Evolutionary conservation across 805 yeast species (phyloP).

Genomic region (Candida maesae): DNA sequence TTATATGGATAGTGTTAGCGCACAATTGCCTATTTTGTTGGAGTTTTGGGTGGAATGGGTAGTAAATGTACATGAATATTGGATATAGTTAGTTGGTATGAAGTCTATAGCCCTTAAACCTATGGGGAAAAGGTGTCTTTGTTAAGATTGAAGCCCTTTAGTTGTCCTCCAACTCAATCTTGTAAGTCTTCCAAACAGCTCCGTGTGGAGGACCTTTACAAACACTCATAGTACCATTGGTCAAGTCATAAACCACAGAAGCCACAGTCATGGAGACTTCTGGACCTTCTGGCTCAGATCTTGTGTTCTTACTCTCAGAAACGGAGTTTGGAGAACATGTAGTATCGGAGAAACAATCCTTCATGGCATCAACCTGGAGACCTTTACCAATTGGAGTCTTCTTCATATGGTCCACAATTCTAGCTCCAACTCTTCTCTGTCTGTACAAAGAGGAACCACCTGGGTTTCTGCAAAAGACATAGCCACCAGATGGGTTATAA

Average conservation of each 20-base stretch:
- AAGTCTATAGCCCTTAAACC: too few relatives aligned
- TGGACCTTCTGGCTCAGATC: constrained; percentile 14
- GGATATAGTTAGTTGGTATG: too few relatives aligned
- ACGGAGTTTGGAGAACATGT: constrained; percentile 13
- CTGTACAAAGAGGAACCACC: constrained; percentile 19
- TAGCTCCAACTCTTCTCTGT: constrained; percentile 13
- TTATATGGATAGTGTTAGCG: background rate
- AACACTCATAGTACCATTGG: constrained; percentile 15
- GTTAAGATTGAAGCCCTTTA: too few relatives aligned
- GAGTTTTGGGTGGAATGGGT: too few relatives aligned
- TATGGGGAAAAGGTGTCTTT: too few relatives aligned
- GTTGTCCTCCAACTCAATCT: constrained; percentile 7
- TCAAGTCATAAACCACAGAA: constrained; percentile 14
- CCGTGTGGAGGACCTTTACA: constrained; percentile 30
- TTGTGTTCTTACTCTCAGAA: constrained; percentile 14
- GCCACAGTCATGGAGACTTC: constrained; percentile 17
- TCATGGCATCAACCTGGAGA: constrained; percentile 7
- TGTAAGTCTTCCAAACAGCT: constrained; percentile 41
- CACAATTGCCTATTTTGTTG: too few relatives aligned
- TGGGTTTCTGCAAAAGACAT: constrained; percentile 15
- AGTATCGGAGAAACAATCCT: constrained; percentile 9
- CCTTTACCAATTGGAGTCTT: constrained; percentile 11
- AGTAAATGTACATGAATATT: too few relatives aligned
- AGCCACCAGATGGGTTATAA: constrained; percentile 13
- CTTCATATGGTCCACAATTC: constrained; percentile 13